phyloP scores from a whole-genome alignment of 2,329 filamentous ascomycete species.

The Pseudohalonectria lignicola region DNA sequence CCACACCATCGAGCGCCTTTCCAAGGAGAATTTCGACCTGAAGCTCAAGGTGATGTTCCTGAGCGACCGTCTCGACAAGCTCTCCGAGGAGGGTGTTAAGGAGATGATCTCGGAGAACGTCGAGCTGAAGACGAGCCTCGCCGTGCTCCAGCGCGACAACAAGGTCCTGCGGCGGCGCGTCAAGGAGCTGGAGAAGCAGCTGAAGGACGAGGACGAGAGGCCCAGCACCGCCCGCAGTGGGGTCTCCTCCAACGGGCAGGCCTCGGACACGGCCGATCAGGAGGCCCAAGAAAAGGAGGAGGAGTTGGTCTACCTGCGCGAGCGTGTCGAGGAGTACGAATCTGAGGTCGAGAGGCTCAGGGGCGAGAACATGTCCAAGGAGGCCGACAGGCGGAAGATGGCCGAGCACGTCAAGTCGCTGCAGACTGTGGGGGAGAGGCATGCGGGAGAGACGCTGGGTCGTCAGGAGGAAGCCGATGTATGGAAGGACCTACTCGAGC shows the following conservation, averaged over 20 bases:
- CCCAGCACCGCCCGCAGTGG: slow-evolving; percentile 48
- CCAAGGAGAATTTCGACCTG: slow-evolving; percentile 96
- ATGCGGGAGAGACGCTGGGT: slow-evolving; percentile 27
- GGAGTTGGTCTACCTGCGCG: slow-evolving; percentile 73
- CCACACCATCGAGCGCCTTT: slow-evolving; percentile 88
- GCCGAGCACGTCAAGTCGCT: slow-evolving; percentile 62
- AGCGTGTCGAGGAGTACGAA: slow-evolving; percentile 75
- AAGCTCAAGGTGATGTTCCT: slow-evolving; percentile 98
- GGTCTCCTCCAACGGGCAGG: slow-evolving; percentile 46
- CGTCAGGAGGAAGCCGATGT: slow-evolving; percentile 64
- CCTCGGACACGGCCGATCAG: slow-evolving; percentile 44
- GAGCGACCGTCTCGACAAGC: slow-evolving; percentile 82
- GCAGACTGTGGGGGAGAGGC: slow-evolving; percentile 46
- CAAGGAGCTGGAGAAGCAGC: slow-evolving; percentile 75
- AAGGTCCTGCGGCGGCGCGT: slow-evolving; percentile 70
- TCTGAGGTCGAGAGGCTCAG: slow-evolving; percentile 73
- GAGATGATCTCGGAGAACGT: slow-evolving; percentile 98
- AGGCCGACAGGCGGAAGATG: slow-evolving; percentile 78
- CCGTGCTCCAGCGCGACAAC: slow-evolving; percentile 83
- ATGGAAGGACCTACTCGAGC: slow-evolving; percentile 89
- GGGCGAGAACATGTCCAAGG: slow-evolving; percentile 65
- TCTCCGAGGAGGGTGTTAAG: slow-evolving; percentile 92
- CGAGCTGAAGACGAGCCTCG: slow-evolving; percentile 81
- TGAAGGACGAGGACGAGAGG: slow-evolving; percentile 54
- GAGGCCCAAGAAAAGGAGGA: slow-evolving; percentile 64